Evolutionary conservation across 495 filamentous ascomycete genomes (phyloP).

Genomic region (Aspergillus haitiensis): DNA sequence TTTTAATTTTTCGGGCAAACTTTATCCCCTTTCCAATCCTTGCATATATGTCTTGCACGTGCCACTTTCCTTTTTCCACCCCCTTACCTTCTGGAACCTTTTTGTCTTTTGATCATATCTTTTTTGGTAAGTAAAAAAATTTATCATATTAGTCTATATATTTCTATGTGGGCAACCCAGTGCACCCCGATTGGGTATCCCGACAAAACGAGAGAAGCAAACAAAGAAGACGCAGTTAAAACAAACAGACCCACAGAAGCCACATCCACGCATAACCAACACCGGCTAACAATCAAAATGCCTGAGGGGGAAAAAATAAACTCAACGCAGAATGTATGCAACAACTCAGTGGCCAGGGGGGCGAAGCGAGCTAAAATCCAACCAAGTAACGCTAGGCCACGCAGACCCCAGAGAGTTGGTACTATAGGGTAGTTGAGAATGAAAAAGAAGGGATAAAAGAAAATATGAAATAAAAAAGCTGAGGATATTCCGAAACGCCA

Average conservation of each 20-base stretch:
- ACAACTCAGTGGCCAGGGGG: slow-evolving; percentile 1
- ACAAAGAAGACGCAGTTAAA: neutral
- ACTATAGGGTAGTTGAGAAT: slow-evolving; percentile 4
- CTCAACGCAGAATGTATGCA: slow-evolving; percentile 9
- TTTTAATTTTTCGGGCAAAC: neutral
- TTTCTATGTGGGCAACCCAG: slow-evolving; percentile 19
- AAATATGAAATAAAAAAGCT: neutral
- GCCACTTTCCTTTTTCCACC: neutral
- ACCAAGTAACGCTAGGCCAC: slow-evolving; percentile 4
- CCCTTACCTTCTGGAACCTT: neutral
- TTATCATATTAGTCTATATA: slow-evolving; percentile 22
- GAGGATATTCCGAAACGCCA: slow-evolving; percentile 15
- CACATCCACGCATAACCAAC: slow-evolving; percentile 12
- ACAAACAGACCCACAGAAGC: slow-evolving; percentile 10
- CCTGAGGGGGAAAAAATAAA: slow-evolving; percentile 8
- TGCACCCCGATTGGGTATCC: slow-evolving; percentile 13
- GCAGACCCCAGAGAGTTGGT: neutral
- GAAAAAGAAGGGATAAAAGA: neutral
- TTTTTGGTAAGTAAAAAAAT: slow-evolving; percentile 1
- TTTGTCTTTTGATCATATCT: neutral
- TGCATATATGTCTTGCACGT: neutral
- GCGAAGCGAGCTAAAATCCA: neutral
- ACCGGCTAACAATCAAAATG: slow-evolving; percentile 11
- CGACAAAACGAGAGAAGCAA: neutral
- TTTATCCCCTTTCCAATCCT: neutral